These are phyloP conservation scores for Dentipellis fragilis DNA, from an alignment of 768 basidiomycete species.

Conservation along the genomic window DNA sequence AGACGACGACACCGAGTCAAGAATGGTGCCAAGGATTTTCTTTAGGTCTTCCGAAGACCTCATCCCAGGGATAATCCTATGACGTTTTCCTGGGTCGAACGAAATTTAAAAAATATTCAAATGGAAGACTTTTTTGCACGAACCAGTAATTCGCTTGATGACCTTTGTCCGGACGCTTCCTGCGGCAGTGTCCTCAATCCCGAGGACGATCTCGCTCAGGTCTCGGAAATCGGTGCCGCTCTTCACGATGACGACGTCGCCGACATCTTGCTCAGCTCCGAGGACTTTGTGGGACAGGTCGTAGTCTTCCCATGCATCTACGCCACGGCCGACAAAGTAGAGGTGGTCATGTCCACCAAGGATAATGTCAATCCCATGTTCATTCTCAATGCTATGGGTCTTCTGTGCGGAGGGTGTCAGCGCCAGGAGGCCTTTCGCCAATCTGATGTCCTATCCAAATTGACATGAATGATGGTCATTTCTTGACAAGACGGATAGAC, in stretches of 20 bases:
- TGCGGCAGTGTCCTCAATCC: constrained; percentile 45
- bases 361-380: constrained; percentile 75
- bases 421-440: constrained; percentile 60
- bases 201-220: constrained; percentile 63
- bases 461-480: neutral
- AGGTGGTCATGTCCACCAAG: constrained; percentile 88
- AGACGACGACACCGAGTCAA: constrained; percentile 59
- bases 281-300: constrained; percentile 40
- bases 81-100: constrained; percentile 61
- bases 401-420: constrained; percentile 46
- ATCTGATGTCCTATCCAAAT: constrained; percentile 46
- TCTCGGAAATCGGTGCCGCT: constrained; percentile 89
- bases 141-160: constrained; percentile 54
- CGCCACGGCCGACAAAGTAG: constrained; percentile 63
- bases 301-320: constrained; percentile 56
- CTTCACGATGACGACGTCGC: constrained; percentile 67
- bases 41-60: constrained; percentile 34
- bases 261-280: constrained; percentile 64
- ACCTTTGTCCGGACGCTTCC: constrained; percentile 58
- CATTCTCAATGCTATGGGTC: constrained; percentile 28
- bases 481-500: neutral
- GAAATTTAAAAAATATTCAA: neutral
- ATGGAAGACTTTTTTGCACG: constrained; percentile 2
- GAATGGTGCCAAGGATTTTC: constrained; percentile 47
- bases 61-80: constrained; percentile 47